phyloP scores from a whole-genome alignment of 148 eudicot species.

The Diospyros lotus region DNA sequence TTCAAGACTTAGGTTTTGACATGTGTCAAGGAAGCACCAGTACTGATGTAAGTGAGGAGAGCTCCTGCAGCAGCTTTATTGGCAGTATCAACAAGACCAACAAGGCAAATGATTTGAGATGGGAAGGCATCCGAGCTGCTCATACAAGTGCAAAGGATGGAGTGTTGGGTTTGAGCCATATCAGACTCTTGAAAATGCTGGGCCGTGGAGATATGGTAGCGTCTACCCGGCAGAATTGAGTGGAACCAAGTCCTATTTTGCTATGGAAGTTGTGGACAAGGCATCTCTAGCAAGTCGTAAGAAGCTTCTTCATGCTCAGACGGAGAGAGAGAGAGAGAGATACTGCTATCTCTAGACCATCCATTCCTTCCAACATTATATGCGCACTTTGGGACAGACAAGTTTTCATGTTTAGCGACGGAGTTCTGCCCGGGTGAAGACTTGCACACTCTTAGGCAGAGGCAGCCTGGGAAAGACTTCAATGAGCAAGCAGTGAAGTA shows the following conservation, averaged over 20 bases:
- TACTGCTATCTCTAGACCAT: slow-evolving; percentile 56
- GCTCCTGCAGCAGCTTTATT: slow-evolving; percentile 71
- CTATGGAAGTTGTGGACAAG: slow-evolving; percentile 80
- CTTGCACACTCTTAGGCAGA: slow-evolving; percentile 65
- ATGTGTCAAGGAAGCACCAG: slow-evolving; percentile 55
- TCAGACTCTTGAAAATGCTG: slow-evolving; percentile 58
- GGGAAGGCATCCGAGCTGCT: slow-evolving; percentile 71
- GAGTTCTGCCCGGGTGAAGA: slow-evolving; percentile 81
- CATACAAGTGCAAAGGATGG: slow-evolving; percentile 42
- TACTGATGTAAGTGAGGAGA: slow-evolving; percentile 66
- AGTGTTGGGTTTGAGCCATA: slow-evolving; percentile 54
- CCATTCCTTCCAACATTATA: slow-evolving; percentile 69
- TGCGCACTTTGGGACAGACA: slow-evolving; percentile 65
- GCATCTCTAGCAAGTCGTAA: slow-evolving; percentile 58
- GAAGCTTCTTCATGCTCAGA: slow-evolving; percentile 69
- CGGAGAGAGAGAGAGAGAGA: slow-evolving; percentile 57
- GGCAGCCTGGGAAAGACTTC: slow-evolving; percentile 69
- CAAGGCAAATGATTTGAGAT: slow-evolving; percentile 57
- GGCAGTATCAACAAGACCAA: slow-evolving; percentile 63
- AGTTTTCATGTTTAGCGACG: slow-evolving; percentile 75
- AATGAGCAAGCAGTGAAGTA: slow-evolving; percentile 69
- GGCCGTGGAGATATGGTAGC: slow-evolving; percentile 82
- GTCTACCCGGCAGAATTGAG: slow-evolving; percentile 65
- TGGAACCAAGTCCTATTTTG: slow-evolving; percentile 60
- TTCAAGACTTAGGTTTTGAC: too few relatives aligned